Evolutionary conservation across 2,329 filamentous ascomycete genomes (phyloP).

Genomic region (Tolypocladium tropicale): DNA sequence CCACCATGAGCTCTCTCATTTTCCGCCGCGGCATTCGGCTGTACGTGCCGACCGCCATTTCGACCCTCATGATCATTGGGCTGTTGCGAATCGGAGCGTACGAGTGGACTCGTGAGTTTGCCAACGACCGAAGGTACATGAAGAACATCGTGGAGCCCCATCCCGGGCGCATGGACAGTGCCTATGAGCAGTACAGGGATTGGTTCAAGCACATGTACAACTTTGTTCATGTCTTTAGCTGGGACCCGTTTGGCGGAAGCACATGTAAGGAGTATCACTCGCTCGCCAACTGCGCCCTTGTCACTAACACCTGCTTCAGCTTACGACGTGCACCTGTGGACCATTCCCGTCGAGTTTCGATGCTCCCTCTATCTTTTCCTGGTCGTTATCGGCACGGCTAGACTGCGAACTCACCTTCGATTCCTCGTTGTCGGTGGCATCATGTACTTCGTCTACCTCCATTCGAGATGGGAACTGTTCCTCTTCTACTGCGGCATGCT

Average conservation of each 20-base stretch:
- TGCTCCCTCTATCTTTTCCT: constrained; percentile 49
- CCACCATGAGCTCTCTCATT: constrained; percentile 36
- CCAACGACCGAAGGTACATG: constrained; percentile 29
- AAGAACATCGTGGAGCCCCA: constrained; percentile 40
- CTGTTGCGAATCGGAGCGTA: constrained; percentile 36
- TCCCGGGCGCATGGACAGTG: constrained; percentile 25
- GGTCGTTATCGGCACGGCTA: constrained; percentile 37
- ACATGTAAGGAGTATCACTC: constrained; percentile 23
- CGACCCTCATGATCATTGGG: constrained; percentile 35
- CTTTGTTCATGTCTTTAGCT: constrained; percentile 41
- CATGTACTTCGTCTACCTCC: constrained; percentile 33
- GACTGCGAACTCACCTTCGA: constrained; percentile 31
- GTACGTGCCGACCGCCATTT: constrained; percentile 39
- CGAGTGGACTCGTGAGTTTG: constrained; percentile 37
- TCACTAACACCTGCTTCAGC: constrained; percentile 14
- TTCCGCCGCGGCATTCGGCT: constrained; percentile 43
- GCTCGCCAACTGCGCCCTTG: not conserved
- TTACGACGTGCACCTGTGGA: constrained; percentile 52
- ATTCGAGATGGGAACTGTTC: constrained; percentile 43
- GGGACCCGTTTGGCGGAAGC: constrained; percentile 35
- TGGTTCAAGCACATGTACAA: constrained; percentile 38
- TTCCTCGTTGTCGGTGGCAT: constrained; percentile 30
- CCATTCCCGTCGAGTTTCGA: constrained; percentile 50
- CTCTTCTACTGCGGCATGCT: constrained; percentile 45
- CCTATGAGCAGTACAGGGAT: constrained; percentile 29